Evolutionary conservation across 1,139 yeast species (phyloP).

Genomic region (Sugiyamaella castrensis): DNA sequence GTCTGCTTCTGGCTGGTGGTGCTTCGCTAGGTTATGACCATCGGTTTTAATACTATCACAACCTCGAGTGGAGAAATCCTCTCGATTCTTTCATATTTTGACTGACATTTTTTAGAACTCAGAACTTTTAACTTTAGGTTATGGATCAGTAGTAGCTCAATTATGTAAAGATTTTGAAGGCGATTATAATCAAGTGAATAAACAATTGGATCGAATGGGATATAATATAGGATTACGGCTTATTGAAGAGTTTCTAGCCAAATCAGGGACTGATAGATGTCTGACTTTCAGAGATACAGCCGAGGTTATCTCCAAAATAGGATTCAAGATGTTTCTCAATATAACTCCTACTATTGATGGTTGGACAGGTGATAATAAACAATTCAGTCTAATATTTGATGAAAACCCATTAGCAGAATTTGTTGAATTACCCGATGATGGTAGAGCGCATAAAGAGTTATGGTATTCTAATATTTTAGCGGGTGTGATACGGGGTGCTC

Average conservation of each 20-base stretch:
- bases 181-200: conserved; percentile 75
- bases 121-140: conserved; percentile 86
- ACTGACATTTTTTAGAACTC: conserved; percentile 52
- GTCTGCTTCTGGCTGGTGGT: too few relatives aligned
- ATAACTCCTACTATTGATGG: conserved; percentile 71
- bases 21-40: too few relatives aligned
- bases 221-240: conserved; percentile 88
- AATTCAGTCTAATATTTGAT: conserved; percentile 66
- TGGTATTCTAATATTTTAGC: conserved; percentile 92
- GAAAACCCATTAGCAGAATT: conserved; percentile 94
- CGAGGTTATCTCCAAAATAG: conserved; percentile 79
- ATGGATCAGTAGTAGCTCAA: conserved; percentile 94
- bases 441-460: conserved; percentile 64
- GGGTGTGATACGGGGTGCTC: conserved; percentile 87
- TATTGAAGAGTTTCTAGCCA: conserved; percentile 89
- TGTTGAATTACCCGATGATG: conserved; percentile 85
- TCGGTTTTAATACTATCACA: too few relatives aligned
- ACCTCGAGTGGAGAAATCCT: too few relatives aligned
- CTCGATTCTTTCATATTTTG: background rate
- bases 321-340: conserved; percentile 85
- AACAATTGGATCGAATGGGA: conserved; percentile 88
- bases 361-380: conserved; percentile 75
- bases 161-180: conserved; percentile 77
- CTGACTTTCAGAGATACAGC: conserved; percentile 79
- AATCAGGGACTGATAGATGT: conserved; percentile 82